Evolutionary conservation across 2,329 filamentous ascomycete genomes (phyloP).

Genomic region (Penicillium italicum): DNA sequence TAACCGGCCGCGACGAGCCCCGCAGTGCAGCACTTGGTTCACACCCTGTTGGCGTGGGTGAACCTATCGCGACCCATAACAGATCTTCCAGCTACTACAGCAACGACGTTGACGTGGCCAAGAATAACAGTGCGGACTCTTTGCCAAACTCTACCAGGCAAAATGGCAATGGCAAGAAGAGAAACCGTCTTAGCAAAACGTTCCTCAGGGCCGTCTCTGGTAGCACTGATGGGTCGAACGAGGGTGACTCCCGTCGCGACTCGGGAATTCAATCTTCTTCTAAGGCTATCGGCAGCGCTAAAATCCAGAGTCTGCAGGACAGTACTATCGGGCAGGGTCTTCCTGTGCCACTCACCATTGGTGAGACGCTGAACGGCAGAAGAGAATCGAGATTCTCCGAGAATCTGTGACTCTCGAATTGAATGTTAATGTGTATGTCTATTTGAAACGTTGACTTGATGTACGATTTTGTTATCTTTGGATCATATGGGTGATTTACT

Average conservation of each 20-base stretch:
- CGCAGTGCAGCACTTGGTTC: conserved; percentile 31
- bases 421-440: conserved; percentile 8
- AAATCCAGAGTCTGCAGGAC: conserved; percentile 27
- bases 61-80: conserved; percentile 19
- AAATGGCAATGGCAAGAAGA: conserved; percentile 18
- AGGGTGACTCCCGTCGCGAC: conserved; percentile 4
- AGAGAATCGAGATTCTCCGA: conserved; percentile 40
- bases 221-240: conserved; percentile 21
- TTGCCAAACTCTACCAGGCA: conserved; percentile 7
- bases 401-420: conserved; percentile 28
- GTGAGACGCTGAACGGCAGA: conserved; percentile 27
- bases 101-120: conserved; percentile 14
- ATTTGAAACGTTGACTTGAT: not conserved
- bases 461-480: not conserved
- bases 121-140: conserved; percentile 14
- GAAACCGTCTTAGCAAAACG: conserved; percentile 26
- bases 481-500: not conserved
- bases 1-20: conserved; percentile 16
- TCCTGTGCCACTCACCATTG: conserved; percentile 27
- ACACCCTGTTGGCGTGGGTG: conserved; percentile 29
- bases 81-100: conserved; percentile 13
- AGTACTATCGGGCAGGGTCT: conserved; percentile 32
- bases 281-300: conserved; percentile 10
- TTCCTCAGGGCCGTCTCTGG: conserved; percentile 28
- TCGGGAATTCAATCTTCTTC: conserved; percentile 8